Evolutionary conservation across 2,329 filamentous ascomycete genomes (phyloP).

Genomic region (Drechmeria coniospora): DNA sequence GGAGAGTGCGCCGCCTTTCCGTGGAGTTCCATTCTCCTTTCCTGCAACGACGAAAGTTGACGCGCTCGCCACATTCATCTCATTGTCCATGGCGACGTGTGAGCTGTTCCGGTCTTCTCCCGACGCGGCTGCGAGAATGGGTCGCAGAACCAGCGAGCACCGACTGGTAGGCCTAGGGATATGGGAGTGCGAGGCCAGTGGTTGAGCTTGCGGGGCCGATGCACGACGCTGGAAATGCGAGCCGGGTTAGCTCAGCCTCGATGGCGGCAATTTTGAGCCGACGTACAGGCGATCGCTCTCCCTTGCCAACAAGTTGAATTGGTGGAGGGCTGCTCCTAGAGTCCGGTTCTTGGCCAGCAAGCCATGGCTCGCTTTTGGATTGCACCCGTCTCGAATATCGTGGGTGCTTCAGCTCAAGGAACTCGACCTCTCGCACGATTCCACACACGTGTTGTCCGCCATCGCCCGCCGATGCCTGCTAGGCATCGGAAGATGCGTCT

Average conservation of each 20-base stretch:
- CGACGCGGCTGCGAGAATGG: slow-evolving; percentile 1
- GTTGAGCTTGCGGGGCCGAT: slow-evolving; percentile 10
- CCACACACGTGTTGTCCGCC: slow-evolving; percentile 8
- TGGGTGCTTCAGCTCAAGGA: slow-evolving; percentile 15
- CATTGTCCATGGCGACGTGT: too few species aligned
- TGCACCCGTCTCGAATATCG: slow-evolving; percentile 29
- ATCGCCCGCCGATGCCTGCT: slow-evolving; percentile 8
- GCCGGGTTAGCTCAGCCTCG: background rate
- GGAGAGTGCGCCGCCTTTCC: slow-evolving; percentile 1
- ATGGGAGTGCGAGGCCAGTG: slow-evolving; percentile 6
- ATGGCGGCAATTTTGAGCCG: background rate
- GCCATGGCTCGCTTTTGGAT: slow-evolving; percentile 30
- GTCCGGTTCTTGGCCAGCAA: slow-evolving; percentile 10
- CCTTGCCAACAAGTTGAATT: too few species aligned
- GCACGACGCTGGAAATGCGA: slow-evolving; percentile 10
- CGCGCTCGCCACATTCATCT: too few species aligned
- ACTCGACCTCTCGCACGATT: slow-evolving; percentile 3
- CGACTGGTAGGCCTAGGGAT: slow-evolving; percentile 11
- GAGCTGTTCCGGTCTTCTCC: too few species aligned
- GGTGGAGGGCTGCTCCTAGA: too few species aligned
- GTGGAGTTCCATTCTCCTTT: slow-evolving; percentile 5
- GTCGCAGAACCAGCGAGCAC: slow-evolving; percentile 3
- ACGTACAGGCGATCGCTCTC: too few species aligned
- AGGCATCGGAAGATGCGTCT: slow-evolving; percentile 8
- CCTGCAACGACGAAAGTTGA: background rate